Evolutionary conservation across 2,329 filamentous ascomycete genomes (phyloP), one percentile per base, ranked within the genome.

Genomic region (Colletotrichum filicis): DNA sequence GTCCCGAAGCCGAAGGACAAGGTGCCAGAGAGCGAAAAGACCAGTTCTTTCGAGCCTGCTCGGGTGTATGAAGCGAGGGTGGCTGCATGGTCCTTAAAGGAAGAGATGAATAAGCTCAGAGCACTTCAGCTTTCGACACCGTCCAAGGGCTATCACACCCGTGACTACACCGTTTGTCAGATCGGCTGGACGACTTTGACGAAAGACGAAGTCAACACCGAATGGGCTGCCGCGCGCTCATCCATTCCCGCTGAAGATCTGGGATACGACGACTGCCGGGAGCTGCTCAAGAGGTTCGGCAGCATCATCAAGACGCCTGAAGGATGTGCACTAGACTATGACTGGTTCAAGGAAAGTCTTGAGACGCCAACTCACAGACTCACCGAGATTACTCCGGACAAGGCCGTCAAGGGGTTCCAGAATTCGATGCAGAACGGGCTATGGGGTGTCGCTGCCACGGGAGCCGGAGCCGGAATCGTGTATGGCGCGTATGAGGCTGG

Each of bases 221-320:
- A 56, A 8, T 65, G 62, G 49, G 26, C n/a, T 7, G 62, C 62
- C 19, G 52, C 62, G 2, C 49, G 52, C 22, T 11, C 24, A n/a
- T 11, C 24, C 1, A 4, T 37, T 19, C 24, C 16, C 1, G 62
- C 9, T 5, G 4, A 11, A 7, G n/a, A 52, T 22, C 62, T 65
- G 5, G 35, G 62, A 16, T 65, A 56, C 52, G 35, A 57, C 24
- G 62, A 65, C 24, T 65, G 62, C 32, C 62, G 32, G 5, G 19
- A 16, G 1, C 32, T 65, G 16, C 24, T 65, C 16, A 57, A 46
- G 32, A 14, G 2, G 16, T 65, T 65, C 3, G 24, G 49, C 22
- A 2, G 24, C 62, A 65, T 65, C 19, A 57, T 65, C 62, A 57
- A 65, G 16, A 46, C 30, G 22, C 62, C 62, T 16, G 62, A 46